Conservation (phyloP, 805 yeast species). For the Metschnikowia arizonensis region DNA sequence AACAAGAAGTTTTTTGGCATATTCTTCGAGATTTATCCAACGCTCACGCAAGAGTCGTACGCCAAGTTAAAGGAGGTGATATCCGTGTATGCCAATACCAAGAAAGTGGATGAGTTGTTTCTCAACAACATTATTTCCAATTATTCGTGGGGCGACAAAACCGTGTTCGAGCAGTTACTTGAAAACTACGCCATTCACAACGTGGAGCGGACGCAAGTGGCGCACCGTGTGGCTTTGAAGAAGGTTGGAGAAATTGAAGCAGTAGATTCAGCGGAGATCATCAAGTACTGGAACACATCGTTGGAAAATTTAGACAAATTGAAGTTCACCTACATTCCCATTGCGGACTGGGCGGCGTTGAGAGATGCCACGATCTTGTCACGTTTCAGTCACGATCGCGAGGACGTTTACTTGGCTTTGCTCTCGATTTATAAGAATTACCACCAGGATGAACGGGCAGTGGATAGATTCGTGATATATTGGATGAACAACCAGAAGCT, state of each 20-base stretch:
- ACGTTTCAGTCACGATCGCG: conserved; percentile 39
- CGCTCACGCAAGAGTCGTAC: conserved; percentile 52
- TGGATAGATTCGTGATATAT: conserved; percentile 26
- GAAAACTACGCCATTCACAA: conserved; percentile 55
- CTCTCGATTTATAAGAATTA: conserved; percentile 29
- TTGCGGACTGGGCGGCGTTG: conserved; percentile 81
- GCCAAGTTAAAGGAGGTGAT: conserved; percentile 54
- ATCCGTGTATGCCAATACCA: conserved; percentile 50
- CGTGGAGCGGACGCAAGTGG: conserved; percentile 60
- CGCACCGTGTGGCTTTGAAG: conserved; percentile 68
- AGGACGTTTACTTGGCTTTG: conserved; percentile 15
- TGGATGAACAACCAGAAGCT: conserved; percentile 30
- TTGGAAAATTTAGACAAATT: conserved; percentile 44
- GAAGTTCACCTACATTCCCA: conserved; percentile 63
- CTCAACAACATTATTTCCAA: conserved; percentile 71
- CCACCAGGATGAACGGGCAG: conserved; percentile 36
- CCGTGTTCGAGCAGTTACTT: conserved; percentile 60
- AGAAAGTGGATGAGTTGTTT: conserved; percentile 72
- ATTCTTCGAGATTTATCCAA: conserved; percentile 58
- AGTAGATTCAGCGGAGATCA: conserved; percentile 47
- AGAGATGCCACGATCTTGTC: conserved; percentile 69
- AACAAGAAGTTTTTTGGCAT: conserved; percentile 65
- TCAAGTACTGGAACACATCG: conserved; percentile 52
- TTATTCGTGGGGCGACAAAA: conserved; percentile 62
- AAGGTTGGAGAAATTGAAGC: conserved; percentile 64